phyloP scores from a whole-genome alignment of 176 grass and related monocot genomes.

The Tuctoria greenei region DNA sequence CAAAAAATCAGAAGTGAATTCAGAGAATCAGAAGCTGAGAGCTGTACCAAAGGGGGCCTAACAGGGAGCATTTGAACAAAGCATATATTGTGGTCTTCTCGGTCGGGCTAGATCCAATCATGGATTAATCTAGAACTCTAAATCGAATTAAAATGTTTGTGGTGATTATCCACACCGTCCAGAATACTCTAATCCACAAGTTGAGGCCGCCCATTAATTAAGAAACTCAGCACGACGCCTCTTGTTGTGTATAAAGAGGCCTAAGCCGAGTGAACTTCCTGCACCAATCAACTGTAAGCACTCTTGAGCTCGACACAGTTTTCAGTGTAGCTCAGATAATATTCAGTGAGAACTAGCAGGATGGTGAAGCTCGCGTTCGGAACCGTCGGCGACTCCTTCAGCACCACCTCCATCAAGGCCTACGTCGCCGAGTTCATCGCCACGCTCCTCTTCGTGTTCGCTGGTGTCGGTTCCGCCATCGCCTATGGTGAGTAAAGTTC shows the following conservation, averaged over 20 bases:
- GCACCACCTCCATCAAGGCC: conserved; percentile 56
- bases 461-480: conserved; percentile 83
- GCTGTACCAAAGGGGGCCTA: no score
- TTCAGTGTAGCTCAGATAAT: conserved; percentile 2
- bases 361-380: conserved; percentile 89
- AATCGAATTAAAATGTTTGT: conserved; percentile 15
- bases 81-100: conserved; percentile 51
- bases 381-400: conserved; percentile 70
- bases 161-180: conserved; percentile 51
- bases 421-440: conserved; percentile 94
- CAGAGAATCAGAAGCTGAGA: no score
- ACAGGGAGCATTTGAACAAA: conserved; percentile 44
- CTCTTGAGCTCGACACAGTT: conserved; percentile 8
- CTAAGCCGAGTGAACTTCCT: background rate
- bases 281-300: conserved; percentile 16
- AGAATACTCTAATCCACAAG: conserved; percentile 50
- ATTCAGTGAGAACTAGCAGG: conserved; percentile 5
- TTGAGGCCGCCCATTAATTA: conserved; percentile 22
- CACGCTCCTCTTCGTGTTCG: conserved; percentile 90
- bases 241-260: conserved; percentile 63
- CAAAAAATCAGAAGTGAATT: no score
- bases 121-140: conserved; percentile 30
- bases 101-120: conserved; percentile 43
- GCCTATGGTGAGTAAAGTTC: conserved; percentile 48
- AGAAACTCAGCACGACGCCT: background rate